These are phyloP conservation scores for Arthrobotrys sinensis DNA, from an alignment of 2,329 filamentous ascomycete species.

Conservation along the genomic window DNA sequence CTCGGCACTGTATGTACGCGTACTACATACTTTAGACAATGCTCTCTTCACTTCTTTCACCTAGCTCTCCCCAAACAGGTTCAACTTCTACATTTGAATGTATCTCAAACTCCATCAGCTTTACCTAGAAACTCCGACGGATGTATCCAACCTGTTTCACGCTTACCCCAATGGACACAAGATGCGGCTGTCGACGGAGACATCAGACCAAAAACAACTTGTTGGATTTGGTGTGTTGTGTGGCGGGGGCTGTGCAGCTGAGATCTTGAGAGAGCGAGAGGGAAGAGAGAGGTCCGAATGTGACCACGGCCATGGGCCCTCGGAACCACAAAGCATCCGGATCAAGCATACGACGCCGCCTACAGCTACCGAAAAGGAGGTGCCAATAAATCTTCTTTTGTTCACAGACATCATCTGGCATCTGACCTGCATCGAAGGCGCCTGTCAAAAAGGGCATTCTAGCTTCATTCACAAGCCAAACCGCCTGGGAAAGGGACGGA, in stretches of 20 bases:
- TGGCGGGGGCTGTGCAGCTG: constrained; percentile 32
- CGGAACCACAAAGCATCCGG: constrained; percentile 33
- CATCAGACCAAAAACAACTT: background rate
- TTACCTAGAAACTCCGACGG: background rate
- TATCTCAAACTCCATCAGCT: too few relatives aligned
- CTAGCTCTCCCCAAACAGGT: too few relatives aligned
- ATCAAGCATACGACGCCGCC: constrained; percentile 18
- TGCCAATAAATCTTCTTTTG: constrained; percentile 28
- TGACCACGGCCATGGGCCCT: constrained; percentile 11
- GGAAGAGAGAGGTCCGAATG: constrained; percentile 5
- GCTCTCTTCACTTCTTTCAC: too few relatives aligned
- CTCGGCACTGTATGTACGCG: too few relatives aligned
- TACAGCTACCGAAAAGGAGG: constrained; percentile 39
- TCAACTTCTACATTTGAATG: too few relatives aligned
- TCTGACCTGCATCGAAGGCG: constrained; percentile 41
- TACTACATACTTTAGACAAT: too few relatives aligned
- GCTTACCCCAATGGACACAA: background rate
- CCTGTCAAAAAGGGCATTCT: constrained; percentile 19
- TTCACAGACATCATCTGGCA: constrained; percentile 35
- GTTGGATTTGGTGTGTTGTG: constrained; percentile 36
- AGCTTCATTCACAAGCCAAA: constrained; percentile 45
- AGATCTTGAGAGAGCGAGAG: constrained; percentile 2
- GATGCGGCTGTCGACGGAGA: background rate
- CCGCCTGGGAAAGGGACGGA: background rate
- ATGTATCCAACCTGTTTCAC: background rate